Evolutionary conservation across 768 basidiomycete species (phyloP), one percentile per base, ranked within the genome.

Genomic region (Kwoniella pini): DNA sequence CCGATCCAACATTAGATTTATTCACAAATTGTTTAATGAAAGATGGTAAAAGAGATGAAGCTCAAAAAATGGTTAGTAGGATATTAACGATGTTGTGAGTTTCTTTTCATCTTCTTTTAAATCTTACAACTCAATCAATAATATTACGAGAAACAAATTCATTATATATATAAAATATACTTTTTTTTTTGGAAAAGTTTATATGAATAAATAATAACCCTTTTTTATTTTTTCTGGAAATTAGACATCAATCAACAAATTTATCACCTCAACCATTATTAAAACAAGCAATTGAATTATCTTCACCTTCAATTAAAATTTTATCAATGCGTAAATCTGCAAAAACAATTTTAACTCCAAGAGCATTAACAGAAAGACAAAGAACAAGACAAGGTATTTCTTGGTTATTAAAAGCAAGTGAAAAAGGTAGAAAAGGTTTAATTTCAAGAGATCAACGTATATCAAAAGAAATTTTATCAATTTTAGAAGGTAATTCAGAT

Each of bases 241-340:
- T 17, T 81, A 84, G 94, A 39, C 87, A 88, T 75, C 82, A 86
- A 10, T 80, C 88, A 59, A 94, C 91, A 15, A 83, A 86, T 54
- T 84, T 85, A 6, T 85, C 87, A n/a, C 88, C 92, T 0, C 80
- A 91, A 31, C 89, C 89, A 17, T 84, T 95, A 64, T 80, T 96
- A 3, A 85, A 86, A 38, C 78, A 86, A 70, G 93, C 92, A 0
- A 80, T 96, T 51, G 71, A 83, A 22, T 72, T 82, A 2, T 86
- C 85, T 1, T 83, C 89, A 3, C 94, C 94, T 1, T 84, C 86
- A 0, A 85, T 94, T 26, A 82, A 85, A 24, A 63, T 81, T 31
- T 72, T 85, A 60, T 84, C 83, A 27, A 83, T 85, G 65, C 84
- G 84, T 54, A 81, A 81, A 46, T 85, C 85, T 2, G 84, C 86